These are phyloP conservation scores for Polyplosphaeria fusca DNA, from an alignment of 495 filamentous ascomycete genomes.

Conservation along the genomic window DNA sequence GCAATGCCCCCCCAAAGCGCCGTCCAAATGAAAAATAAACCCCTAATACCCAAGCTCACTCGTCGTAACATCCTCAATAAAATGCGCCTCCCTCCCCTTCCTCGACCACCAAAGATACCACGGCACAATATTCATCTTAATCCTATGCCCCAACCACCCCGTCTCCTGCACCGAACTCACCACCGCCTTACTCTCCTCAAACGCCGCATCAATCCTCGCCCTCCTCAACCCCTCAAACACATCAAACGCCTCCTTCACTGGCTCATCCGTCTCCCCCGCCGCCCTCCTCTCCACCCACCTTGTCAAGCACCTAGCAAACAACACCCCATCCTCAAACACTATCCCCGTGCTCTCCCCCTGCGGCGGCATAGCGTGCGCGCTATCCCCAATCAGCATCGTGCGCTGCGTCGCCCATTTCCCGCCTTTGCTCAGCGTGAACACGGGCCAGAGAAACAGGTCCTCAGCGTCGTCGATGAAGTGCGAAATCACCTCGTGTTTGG, in stretches of 20 bases:
- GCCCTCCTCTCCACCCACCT: slow-evolving; percentile 46
- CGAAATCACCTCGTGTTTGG: slow-evolving; percentile 47
- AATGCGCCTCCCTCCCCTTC: slow-evolving; percentile 35
- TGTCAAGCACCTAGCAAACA: slow-evolving; percentile 50
- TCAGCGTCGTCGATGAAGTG: slow-evolving; percentile 48
- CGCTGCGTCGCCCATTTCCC: slow-evolving; percentile 52
- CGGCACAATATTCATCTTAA: slow-evolving; percentile 42
- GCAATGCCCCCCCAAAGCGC: no score
- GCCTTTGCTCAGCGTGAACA: slow-evolving; percentile 53
- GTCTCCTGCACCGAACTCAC: slow-evolving; percentile 46
- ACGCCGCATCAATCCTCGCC: slow-evolving; percentile 50
- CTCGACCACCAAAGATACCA: slow-evolving; percentile 40
- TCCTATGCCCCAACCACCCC: slow-evolving; percentile 42
- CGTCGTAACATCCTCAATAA: slow-evolving; percentile 39
- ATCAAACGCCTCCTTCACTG: slow-evolving; percentile 48
- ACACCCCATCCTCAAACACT: slow-evolving; percentile 59
- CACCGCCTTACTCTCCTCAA: slow-evolving; percentile 49
- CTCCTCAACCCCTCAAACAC: slow-evolving; percentile 53
- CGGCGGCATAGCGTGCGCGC: slow-evolving; percentile 65
- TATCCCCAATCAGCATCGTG: slow-evolving; percentile 55
- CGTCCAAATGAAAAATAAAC: no score
- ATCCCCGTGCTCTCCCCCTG: slow-evolving; percentile 60
- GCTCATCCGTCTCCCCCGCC: slow-evolving; percentile 31
- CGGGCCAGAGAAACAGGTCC: slow-evolving; percentile 60
- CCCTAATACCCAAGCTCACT: slow-evolving; percentile 32